phyloP scores from a whole-genome alignment of 2,329 filamentous ascomycete genomes.

The Calonectria multiphialidica region DNA sequence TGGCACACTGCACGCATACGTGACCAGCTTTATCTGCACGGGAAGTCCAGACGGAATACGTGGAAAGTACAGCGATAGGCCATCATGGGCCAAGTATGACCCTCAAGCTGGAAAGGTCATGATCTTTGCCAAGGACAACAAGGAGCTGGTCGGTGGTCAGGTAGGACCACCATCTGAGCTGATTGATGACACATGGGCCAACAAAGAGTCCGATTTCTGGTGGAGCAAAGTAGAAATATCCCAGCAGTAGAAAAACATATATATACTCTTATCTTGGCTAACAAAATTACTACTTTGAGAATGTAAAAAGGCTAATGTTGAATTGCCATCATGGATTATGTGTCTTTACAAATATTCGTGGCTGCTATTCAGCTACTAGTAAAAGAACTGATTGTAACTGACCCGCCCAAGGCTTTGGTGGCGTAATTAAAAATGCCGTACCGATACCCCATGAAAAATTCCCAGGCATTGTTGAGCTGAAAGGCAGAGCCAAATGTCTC shows the following conservation, averaged over 20 bases:
- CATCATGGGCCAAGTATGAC: slow-evolving; percentile 52
- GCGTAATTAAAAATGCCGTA: slow-evolving; percentile 14
- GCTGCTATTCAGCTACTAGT: neutral
- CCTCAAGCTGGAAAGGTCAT: slow-evolving; percentile 47
- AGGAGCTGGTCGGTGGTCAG: slow-evolving; percentile 59
- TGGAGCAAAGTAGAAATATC: slow-evolving; percentile 55
- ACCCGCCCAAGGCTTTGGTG: neutral
- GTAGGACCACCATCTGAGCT: slow-evolving; percentile 52
- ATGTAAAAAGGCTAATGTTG: too few species aligned
- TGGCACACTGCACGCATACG: slow-evolving; percentile 58
- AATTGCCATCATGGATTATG: too few species aligned
- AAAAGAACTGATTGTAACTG: slow-evolving; percentile 1
- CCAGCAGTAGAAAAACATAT: slow-evolving; percentile 39
- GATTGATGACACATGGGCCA: slow-evolving; percentile 55
- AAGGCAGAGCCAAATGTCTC: neutral
- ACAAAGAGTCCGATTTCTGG: slow-evolving; percentile 60
- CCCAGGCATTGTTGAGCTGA: neutral
- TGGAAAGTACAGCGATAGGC: slow-evolving; percentile 31
- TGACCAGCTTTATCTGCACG: slow-evolving; percentile 60
- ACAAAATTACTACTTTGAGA: too few species aligned
- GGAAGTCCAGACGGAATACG: slow-evolving; percentile 56
- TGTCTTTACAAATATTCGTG: too few species aligned
- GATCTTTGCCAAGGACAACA: slow-evolving; percentile 59
- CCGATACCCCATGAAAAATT: slow-evolving; percentile 12
- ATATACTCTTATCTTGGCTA: neutral